These are phyloP conservation scores for Teunomyces kruisii DNA, from an alignment of 805 yeast genomes.

Conservation along the genomic window DNA sequence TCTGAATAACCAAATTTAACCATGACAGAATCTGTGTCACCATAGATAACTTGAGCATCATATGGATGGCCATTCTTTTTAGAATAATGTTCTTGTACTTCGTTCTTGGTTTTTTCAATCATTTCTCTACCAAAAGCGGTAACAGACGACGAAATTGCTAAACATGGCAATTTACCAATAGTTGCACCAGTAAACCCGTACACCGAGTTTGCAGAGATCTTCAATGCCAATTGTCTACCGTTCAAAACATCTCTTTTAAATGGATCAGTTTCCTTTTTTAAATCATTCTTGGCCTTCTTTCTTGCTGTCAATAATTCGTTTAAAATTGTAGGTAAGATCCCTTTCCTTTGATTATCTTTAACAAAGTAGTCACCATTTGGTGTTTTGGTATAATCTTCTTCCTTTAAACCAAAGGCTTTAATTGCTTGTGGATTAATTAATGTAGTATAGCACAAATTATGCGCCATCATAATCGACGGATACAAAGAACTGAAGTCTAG, in stretches of 20 bases:
- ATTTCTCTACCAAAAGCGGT: slow-evolving; percentile 95
- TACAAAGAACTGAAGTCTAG: slow-evolving; percentile 95
- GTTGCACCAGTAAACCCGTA: slow-evolving; percentile 99
- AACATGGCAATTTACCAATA: slow-evolving; percentile 93
- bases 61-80: slow-evolving; percentile 80
- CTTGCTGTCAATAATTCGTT: slow-evolving; percentile 88
- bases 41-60: slow-evolving; percentile 91
- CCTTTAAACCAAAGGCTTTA: slow-evolving; percentile 58
- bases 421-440: slow-evolving; percentile 69
- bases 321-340: slow-evolving; percentile 88
- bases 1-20: slow-evolving; percentile 89
- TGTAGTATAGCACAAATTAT: slow-evolving; percentile 93
- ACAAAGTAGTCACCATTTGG: slow-evolving; percentile 94
- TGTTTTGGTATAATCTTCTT: slow-evolving; percentile 78
- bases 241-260: slow-evolving; percentile 90
- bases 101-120: slow-evolving; percentile 89
- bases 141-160: slow-evolving; percentile 92
- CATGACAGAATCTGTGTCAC: slow-evolving; percentile 99
- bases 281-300: slow-evolving; percentile 86
- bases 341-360: slow-evolving; percentile 65
- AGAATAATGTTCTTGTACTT: slow-evolving; percentile 77
- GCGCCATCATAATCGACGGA: slow-evolving; percentile 99
- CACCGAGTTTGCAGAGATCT: slow-evolving; percentile 96
- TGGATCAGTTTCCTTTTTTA: slow-evolving; percentile 92
- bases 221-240: slow-evolving; percentile 95